phyloP scores from a whole-genome alignment of 2,329 filamentous ascomycete species.

The Acephala macrosclerotiorum region DNA sequence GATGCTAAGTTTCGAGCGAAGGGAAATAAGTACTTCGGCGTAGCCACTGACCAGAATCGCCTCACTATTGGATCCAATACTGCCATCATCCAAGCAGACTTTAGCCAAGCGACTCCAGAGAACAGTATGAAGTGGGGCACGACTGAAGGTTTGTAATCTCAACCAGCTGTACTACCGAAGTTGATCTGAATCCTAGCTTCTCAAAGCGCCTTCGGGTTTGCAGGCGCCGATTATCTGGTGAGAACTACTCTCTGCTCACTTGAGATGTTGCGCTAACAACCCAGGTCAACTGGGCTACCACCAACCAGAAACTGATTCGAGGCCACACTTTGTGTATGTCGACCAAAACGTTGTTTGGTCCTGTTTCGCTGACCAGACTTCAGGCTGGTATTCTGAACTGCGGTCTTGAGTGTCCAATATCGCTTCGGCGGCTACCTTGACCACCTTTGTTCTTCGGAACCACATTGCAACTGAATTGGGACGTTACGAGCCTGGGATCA shows the following conservation, averaged over 20 bases:
- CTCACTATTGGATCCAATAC: constrained; percentile 57
- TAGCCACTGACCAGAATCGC: constrained; percentile 59
- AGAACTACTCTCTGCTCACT: too few relatives aligned
- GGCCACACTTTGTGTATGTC: constrained; percentile 70
- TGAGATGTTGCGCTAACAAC: too few relatives aligned
- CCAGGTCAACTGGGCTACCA: constrained; percentile 64
- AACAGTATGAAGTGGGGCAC: constrained; percentile 76
- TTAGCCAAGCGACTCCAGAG: constrained; percentile 71
- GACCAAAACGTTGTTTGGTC: background rate
- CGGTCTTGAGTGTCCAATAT: constrained; percentile 65
- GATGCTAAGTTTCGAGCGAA: constrained; percentile 14
- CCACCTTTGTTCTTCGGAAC: constrained; percentile 61
- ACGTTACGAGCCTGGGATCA: too few relatives aligned
- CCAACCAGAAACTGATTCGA: constrained; percentile 64
- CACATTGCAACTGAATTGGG: constrained; percentile 65
- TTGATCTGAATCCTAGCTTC: constrained; percentile 28
- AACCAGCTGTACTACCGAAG: constrained; percentile 20
- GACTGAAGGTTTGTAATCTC: constrained; percentile 47
- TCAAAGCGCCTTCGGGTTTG: constrained; percentile 61
- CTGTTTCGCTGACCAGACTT: background rate
- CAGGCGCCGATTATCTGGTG: constrained; percentile 50
- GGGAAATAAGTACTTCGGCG: constrained; percentile 70
- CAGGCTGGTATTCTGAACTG: constrained; percentile 64
- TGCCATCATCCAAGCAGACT: constrained; percentile 64
- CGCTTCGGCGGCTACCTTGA: constrained; percentile 58